Percentiles rank a stretch among this genome's conserved stretches.
phyloP scores from a whole-genome alignment of 1,284 basidiomycete species.

The Polyporus tsugae region DNA sequence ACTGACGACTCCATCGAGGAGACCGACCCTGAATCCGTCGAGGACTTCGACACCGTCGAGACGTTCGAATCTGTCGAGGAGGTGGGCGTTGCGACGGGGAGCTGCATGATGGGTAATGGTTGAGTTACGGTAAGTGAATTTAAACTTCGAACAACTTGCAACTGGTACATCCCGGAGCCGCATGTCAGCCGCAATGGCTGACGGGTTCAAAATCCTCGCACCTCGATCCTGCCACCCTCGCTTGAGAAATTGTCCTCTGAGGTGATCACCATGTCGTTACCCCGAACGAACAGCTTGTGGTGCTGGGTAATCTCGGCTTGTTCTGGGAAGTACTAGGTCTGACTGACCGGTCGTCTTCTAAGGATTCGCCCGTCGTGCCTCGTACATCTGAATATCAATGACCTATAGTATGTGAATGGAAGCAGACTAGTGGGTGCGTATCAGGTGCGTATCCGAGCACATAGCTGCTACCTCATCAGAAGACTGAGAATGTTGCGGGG shows the following conservation, averaged over 20 bases:
- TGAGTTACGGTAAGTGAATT: not conserved
- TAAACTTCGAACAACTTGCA: not conserved
- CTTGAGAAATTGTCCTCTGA: constrained; percentile 37
- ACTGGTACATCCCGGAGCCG: not conserved
- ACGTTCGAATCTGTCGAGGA: not conserved
- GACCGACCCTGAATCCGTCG: not conserved
- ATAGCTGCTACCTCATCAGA: constrained; percentile 31
- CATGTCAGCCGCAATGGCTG: constrained; percentile 8
- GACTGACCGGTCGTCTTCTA: constrained; percentile 38
- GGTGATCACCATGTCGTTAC: constrained; percentile 19
- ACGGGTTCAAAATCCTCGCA: not conserved
- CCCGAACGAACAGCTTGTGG: constrained; percentile 17
- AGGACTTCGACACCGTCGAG: constrained; percentile 8
- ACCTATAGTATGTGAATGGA: not conserved
- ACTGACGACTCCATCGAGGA: constrained; percentile 8
- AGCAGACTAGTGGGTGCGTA: constrained; percentile 28
- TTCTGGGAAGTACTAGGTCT: constrained; percentile 32
- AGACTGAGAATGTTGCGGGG: not conserved
- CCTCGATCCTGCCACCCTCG: constrained; percentile 34
- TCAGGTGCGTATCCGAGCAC: constrained; percentile 38
- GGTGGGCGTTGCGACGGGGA: not conserved
- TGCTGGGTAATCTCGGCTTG: constrained; percentile 25
- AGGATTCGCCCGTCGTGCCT: constrained; percentile 30
- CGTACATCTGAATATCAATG: constrained; percentile 35
- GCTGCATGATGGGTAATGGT: not conserved